A percentile compares a stretch with the other conserved stretches of the same genome.
phyloP scores from a whole-genome alignment of 257 asterid genomes.

The Jacaranda mimosifolia region DNA sequence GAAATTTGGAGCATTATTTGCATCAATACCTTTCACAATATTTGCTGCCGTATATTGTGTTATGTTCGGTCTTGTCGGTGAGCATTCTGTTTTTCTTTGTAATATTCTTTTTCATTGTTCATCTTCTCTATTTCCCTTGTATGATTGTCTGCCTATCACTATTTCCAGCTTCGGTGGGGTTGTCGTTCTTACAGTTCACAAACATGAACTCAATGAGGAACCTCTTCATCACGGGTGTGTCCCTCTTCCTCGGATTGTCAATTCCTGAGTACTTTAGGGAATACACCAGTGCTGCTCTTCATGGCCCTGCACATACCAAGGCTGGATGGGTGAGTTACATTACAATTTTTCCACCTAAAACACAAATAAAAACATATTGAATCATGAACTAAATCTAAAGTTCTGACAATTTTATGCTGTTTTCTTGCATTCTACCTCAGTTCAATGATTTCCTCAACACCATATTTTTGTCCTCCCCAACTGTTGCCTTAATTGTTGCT shows the following conservation, averaged over 20 bases:
- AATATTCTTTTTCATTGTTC: neutral
- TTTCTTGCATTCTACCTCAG: constrained; percentile 50
- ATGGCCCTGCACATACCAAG: constrained; percentile 87
- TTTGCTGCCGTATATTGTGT: constrained; percentile 93
- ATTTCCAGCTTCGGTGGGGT: constrained; percentile 87
- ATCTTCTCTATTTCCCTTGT: neutral
- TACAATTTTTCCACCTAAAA: neutral
- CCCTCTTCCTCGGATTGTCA: constrained; percentile 89
- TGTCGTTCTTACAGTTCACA: constrained; percentile 93
- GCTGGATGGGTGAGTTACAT: constrained; percentile 89
- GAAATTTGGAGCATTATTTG: constrained; percentile 95
- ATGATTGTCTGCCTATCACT: constrained; percentile 4
- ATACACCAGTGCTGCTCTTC: constrained; percentile 75
- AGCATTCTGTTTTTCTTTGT: constrained; percentile 18
- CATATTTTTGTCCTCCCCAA: constrained; percentile 80
- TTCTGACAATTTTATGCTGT: neutral
- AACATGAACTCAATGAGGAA: constrained; percentile 98
- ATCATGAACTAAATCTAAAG: no score
- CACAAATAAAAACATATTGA: neutral
- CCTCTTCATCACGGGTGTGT: constrained; percentile 87
- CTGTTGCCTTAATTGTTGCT: constrained; percentile 80
- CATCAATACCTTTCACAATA: constrained; percentile 93
- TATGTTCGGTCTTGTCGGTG: constrained; percentile 93
- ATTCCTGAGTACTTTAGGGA: constrained; percentile 96
- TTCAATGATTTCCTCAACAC: constrained; percentile 96